phyloP scores from a whole-genome alignment of 2,329 filamentous ascomycete species.

The Fusarium sp. region DNA sequence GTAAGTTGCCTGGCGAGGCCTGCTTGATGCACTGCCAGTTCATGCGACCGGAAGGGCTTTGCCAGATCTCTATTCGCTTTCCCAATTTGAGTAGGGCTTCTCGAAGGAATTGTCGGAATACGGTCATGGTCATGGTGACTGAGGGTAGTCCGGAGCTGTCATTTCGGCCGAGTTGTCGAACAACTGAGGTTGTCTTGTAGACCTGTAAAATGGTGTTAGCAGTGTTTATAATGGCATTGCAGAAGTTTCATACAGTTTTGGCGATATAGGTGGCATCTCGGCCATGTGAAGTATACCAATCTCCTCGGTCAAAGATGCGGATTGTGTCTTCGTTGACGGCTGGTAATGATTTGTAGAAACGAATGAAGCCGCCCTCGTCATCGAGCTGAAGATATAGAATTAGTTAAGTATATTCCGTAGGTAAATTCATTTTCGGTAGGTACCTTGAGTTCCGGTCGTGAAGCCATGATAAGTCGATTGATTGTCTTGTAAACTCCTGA shows the following conservation, averaged over 20 bases:
- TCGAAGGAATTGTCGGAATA: slow-evolving; percentile 93
- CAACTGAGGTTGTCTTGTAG: slow-evolving; percentile 97
- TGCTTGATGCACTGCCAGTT: slow-evolving; percentile 93
- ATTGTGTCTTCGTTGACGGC: slow-evolving; percentile 76
- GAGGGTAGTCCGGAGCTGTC: slow-evolving; percentile 88
- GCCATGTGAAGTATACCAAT: slow-evolving; percentile 95
- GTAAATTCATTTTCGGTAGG: background rate
- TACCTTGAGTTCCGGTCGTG: slow-evolving; percentile 77
- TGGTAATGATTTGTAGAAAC: slow-evolving; percentile 90
- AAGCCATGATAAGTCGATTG: slow-evolving; percentile 65
- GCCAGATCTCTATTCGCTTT: slow-evolving; percentile 92
- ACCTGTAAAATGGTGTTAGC: slow-evolving; percentile 61
- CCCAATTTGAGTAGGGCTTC: slow-evolving; percentile 92
- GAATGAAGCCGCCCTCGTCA: slow-evolving; percentile 96
- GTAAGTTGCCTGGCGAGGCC: slow-evolving; percentile 93
- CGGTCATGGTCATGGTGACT: slow-evolving; percentile 93
- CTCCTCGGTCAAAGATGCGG: slow-evolving; percentile 90
- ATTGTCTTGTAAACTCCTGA: slow-evolving; percentile 6
- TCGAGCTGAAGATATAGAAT: slow-evolving; percentile 71
- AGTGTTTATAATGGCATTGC: background rate
- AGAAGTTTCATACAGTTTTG: slow-evolving; percentile 63
- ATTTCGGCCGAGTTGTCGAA: slow-evolving; percentile 86
- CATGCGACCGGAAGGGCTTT: slow-evolving; percentile 77
- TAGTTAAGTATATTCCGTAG: background rate
- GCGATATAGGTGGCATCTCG: slow-evolving; percentile 87